Conservation (phyloP, 2,329 filamentous ascomycete species). For the Aspergillus fumigatus region DNA sequence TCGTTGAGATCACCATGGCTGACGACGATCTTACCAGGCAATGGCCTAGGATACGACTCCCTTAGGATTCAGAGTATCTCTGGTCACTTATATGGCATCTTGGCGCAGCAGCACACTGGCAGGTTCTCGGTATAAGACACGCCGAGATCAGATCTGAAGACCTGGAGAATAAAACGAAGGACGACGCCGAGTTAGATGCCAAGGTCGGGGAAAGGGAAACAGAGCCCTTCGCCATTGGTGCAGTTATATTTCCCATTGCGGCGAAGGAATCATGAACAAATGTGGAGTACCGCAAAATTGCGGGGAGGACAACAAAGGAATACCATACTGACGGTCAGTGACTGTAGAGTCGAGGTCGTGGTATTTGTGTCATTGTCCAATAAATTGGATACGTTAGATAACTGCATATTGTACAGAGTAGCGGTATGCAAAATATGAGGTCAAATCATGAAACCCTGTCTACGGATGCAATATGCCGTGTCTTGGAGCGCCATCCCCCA, state of each 20-base stretch:
- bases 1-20: constrained; percentile 9
- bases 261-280: not conserved
- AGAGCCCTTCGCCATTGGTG: constrained; percentile 21
- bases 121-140: constrained; percentile 7
- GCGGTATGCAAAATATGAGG: not conserved
- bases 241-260: constrained; percentile 16
- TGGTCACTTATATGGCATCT: not conserved
- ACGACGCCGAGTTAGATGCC: not conserved
- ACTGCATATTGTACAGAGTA: not conserved
- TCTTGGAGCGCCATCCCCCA: not conserved
- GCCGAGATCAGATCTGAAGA: constrained; percentile 7
- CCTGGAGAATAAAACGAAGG: not conserved
- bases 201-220: not conserved
- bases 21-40: not conserved
- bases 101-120: not conserved
- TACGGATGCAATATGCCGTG: not conserved
- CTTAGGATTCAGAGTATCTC: not conserved
- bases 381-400: not conserved
- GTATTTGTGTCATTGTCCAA: not conserved
- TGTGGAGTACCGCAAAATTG: constrained; percentile 9
- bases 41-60: not conserved
- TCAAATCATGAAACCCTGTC: not conserved
- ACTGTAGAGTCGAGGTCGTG: not conserved
- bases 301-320: not conserved
- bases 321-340: not conserved